Conservation (phyloP, 495 filamentous ascomycete species). For the Beverwykella pulmonaria region DNA sequence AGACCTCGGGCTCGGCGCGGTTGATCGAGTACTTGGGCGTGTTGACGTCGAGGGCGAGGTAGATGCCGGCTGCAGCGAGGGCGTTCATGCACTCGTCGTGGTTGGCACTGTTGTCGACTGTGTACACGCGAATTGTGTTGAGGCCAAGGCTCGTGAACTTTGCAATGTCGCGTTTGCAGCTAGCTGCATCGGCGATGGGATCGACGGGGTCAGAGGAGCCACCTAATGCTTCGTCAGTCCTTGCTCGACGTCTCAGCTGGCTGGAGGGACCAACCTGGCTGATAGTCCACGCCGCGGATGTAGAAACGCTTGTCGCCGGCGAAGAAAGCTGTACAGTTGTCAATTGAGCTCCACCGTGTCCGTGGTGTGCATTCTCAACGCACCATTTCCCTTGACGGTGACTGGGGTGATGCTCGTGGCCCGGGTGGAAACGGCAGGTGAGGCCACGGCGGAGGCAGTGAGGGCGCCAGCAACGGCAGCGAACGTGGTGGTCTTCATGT, state of each 20-base stretch:
- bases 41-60: constrained; percentile 85
- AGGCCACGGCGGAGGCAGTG: constrained; percentile 29
- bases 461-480: constrained; percentile 39
- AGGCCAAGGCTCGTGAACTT: constrained; percentile 83
- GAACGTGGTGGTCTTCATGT: constrained; percentile 43
- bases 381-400: constrained; percentile 31
- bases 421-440: constrained; percentile 33
- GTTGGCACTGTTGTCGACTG: constrained; percentile 80
- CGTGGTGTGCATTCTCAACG: neutral
- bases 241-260: neutral
- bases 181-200: constrained; percentile 70
- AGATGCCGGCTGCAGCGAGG: constrained; percentile 63
- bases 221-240: constrained; percentile 44
- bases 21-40: constrained; percentile 81
- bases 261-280: constrained; percentile 58
- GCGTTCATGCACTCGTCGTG: constrained; percentile 62
- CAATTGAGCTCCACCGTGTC: constrained; percentile 25
- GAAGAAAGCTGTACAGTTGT: constrained; percentile 72
- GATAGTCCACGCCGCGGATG: constrained; percentile 92
- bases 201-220: constrained; percentile 78
- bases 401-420: constrained; percentile 28
- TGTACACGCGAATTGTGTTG: constrained; percentile 93
- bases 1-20: constrained; percentile 69
- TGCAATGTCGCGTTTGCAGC: constrained; percentile 80
- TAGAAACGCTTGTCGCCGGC: constrained; percentile 83